Evolutionary conservation across 257 asterid species (phyloP), one percentile per base, ranked within the genome.

Genomic region (Salvia rosmarinus): DNA sequence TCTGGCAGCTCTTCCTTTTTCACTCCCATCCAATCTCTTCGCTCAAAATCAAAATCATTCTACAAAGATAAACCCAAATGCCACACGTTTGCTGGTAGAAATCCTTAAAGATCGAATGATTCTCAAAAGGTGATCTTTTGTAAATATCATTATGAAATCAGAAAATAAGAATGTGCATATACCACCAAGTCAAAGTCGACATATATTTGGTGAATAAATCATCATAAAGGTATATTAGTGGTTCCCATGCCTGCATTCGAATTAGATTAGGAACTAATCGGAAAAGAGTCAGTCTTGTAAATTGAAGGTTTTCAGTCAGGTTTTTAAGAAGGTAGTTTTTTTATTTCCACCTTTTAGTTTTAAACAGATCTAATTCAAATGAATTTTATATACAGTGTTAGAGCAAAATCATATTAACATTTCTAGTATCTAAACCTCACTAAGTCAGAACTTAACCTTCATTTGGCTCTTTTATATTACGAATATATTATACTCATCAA

Each of bases 11-110:
- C 98, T 19, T 77, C 43, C 16, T 76, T 67, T 63, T 64, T 58
- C 49, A 89, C 98, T 17, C 30, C 39, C 88, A 86, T 81, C 98
- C 98, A 91, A 74, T 95, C 96, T 84, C 86, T 91, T 85, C 76
- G 78, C 87, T 89, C 96, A 80, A 91, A 95, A 82, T 79, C 78
- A 71, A 89, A 95, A 77, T 85, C 88, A 72, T 89, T 78, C 99
- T 95, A 82, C 82, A 75, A 39, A 71, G 56, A 34, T 35, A 47
- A 32, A 49, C 69, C 42, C 55, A 23, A 59, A 52, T 6, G 61
- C 67, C 7, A 5, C 57, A 35, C 43, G 57, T 57, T 12, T 50
- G 64, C 73, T 40, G 50, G 25, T 63, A 55, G 52, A 34, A 34
- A 64, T n/a, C 54, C 63, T 43, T 16, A 30, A 46, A 13, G 16